Evolutionary conservation across 768 basidiomycete genomes (phyloP).

Genomic region (Mycena sanguinolenta): DNA sequence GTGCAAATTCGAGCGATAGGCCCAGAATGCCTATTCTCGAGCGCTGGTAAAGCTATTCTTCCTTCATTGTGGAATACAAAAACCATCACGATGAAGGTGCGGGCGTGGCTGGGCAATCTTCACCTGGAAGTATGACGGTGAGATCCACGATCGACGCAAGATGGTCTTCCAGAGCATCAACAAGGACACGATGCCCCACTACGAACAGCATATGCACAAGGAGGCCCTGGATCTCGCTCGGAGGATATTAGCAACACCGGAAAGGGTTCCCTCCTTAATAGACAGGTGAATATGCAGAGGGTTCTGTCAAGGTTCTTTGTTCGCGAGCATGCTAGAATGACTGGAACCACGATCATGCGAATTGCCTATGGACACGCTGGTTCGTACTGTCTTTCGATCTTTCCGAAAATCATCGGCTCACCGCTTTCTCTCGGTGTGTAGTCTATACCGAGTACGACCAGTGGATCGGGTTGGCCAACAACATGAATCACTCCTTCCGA

Average conservation of each 20-base stretch:
- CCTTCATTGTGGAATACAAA: slow-evolving; percentile 6
- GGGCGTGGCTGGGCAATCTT: slow-evolving; percentile 9
- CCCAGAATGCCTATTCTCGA: slow-evolving; percentile 18
- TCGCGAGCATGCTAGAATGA: slow-evolving; percentile 10
- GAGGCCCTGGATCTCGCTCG: slow-evolving; percentile 15
- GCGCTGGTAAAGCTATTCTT: slow-evolving; percentile 13
- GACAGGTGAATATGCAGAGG: slow-evolving; percentile 12
- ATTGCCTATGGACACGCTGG: slow-evolving; percentile 15
- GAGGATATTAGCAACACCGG: slow-evolving; percentile 16
- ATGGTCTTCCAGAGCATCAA: slow-evolving; percentile 14
- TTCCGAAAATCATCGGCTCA: slow-evolving; percentile 13
- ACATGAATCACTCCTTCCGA: slow-evolving; percentile 12
- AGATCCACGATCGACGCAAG: slow-evolving; percentile 14
- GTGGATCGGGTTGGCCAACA: slow-evolving; percentile 12
- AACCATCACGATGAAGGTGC: slow-evolving; percentile 12
- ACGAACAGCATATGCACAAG: slow-evolving; percentile 15
- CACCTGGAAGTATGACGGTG: slow-evolving; percentile 15
- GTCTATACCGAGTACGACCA: slow-evolving; percentile 13
- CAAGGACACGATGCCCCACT: slow-evolving; percentile 15
- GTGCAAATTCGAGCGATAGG: slow-evolving; percentile 9
- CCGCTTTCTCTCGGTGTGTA: background rate
- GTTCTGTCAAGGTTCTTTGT: slow-evolving; percentile 11
- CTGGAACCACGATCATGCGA: slow-evolving; percentile 13
- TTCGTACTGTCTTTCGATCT: slow-evolving; percentile 3
- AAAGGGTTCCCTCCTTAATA: slow-evolving; percentile 15